Evolutionary conservation across 148 eudicot species (phyloP), one percentile per base, ranked within the genome.

Genomic region (Selenicereus undatus): DNA sequence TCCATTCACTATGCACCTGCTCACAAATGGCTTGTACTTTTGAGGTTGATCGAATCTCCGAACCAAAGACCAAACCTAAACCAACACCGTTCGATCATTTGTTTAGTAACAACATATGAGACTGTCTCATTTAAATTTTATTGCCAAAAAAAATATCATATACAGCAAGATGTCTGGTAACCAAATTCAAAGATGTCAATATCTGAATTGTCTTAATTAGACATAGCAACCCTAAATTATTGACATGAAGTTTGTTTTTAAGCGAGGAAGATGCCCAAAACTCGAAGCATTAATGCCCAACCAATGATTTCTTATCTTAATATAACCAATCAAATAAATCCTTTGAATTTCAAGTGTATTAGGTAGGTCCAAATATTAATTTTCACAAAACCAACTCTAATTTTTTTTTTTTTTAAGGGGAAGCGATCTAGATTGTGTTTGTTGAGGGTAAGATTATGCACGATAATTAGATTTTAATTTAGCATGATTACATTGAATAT

Each of bases 41-140:
- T 90, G 93, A 2, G 93, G 93, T 84, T 90, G 90, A 88, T 90
- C 93, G 69, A 90, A 90, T 82, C 93, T 85, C 76, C 93, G 83
- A 62, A 90, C 91, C 81, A 90, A 73, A 9, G 93, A 87, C 93
- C 93, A 90, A 45, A 90, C 93, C 93, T 90, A 51, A 18, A 42
- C 62, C 48, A 35, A 32, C 24, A 64, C 45, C 72, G 12, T 16
- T 51, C 0, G 30, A n/a, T n/a, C n/a, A n/a, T 21, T 51, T 22
- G 26, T 29, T 29, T 4, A 79, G 8, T 66, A 43, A 51, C 22
- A 71, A 6, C 24, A 72, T 3, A 48, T 42, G 9, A 74, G 58
- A 74, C 21, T 14, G 58, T 64, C 68, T 56, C 16, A 18, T 56
- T 4, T 1, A 56, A 17, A 1, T 4, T 56, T 18, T 56, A 17